Conservation (phyloP, 2,329 filamentous ascomycete genomes). For the Byssothecium circinans region DNA sequence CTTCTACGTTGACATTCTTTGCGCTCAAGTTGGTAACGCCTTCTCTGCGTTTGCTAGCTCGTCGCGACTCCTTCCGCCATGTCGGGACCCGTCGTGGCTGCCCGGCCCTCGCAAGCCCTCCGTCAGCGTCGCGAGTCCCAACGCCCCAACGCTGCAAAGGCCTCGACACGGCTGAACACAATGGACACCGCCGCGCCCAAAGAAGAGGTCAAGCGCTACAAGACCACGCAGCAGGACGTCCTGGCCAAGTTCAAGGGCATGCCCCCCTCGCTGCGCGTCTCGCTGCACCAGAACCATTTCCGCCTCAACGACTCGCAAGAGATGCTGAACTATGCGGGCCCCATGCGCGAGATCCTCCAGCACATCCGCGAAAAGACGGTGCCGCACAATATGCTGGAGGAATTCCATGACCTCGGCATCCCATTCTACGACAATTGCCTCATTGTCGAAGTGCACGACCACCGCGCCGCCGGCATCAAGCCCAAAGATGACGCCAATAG, state of each 20-base stretch:
- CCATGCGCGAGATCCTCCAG: slow-evolving; percentile 80
- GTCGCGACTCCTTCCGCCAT: slow-evolving; percentile 16
- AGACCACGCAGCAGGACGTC: slow-evolving; percentile 74
- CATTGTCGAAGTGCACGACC: slow-evolving; percentile 91
- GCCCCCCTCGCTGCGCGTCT: slow-evolving; percentile 81
- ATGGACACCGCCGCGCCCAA: slow-evolving; percentile 34
- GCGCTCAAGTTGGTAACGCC: neutral
- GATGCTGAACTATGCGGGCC: slow-evolving; percentile 87
- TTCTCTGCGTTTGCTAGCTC: neutral
- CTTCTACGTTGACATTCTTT: too few species aligned
- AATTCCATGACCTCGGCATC: slow-evolving; percentile 71
- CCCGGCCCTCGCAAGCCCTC: slow-evolving; percentile 45
- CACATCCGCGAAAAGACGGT: slow-evolving; percentile 76
- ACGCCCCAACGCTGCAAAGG: slow-evolving; percentile 41
- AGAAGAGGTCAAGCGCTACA: slow-evolving; percentile 46
- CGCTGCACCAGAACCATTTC: slow-evolving; percentile 83
- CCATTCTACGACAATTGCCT: slow-evolving; percentile 89
- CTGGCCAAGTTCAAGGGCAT: slow-evolving; percentile 75
- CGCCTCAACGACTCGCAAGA: slow-evolving; percentile 84
- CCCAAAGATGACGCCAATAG: slow-evolving; percentile 51
- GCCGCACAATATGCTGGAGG: slow-evolving; percentile 84
- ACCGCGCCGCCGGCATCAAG: slow-evolving; percentile 68
- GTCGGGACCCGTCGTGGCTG: slow-evolving; percentile 37
- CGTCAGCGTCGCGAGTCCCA: slow-evolving; percentile 49
- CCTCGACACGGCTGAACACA: slow-evolving; percentile 26